Conservation (phyloP, 352 stramenopile genomes). For the Pythium angustatum region DNA sequence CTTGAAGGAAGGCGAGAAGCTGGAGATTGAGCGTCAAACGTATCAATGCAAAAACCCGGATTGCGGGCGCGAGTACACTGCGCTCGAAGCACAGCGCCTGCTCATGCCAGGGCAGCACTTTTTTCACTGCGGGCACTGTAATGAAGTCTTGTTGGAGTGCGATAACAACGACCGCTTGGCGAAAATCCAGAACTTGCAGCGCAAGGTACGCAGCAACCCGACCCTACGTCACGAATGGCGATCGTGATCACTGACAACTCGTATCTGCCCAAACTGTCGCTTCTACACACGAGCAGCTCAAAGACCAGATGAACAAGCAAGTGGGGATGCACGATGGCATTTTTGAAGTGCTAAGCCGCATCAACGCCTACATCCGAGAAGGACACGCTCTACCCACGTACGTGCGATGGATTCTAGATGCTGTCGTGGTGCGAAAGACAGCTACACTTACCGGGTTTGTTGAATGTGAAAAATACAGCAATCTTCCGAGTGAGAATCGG, state of each 20-base stretch:
- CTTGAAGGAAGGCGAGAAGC: slow-evolving; percentile 81
- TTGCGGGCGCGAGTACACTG: slow-evolving; percentile 86
- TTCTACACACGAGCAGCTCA: slow-evolving; percentile 44
- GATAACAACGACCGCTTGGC: slow-evolving; percentile 85
- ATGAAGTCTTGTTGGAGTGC: slow-evolving; percentile 82
- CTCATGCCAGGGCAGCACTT: slow-evolving; percentile 82
- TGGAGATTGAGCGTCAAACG: slow-evolving; percentile 87
- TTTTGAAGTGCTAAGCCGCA: slow-evolving; percentile 81
- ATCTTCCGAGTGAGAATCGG: slow-evolving; percentile 86
- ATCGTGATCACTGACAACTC: neutral
- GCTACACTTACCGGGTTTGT: neutral
- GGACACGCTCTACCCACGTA: slow-evolving; percentile 67
- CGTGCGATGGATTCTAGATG: neutral
- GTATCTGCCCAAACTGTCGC: neutral
- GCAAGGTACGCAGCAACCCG: slow-evolving; percentile 48
- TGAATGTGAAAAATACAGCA: slow-evolving; percentile 36
- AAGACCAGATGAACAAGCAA: slow-evolving; percentile 90
- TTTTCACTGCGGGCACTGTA: slow-evolving; percentile 87
- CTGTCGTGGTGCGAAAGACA: neutral
- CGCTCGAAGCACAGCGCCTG: slow-evolving; percentile 78
- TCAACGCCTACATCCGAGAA: slow-evolving; percentile 80
- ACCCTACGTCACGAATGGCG: neutral
- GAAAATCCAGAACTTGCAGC: slow-evolving; percentile 74
- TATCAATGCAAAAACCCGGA: slow-evolving; percentile 86
- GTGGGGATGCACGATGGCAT: slow-evolving; percentile 80